phyloP scores from a whole-genome alignment of 331 rosid species.

The Quercus tomentella region DNA sequence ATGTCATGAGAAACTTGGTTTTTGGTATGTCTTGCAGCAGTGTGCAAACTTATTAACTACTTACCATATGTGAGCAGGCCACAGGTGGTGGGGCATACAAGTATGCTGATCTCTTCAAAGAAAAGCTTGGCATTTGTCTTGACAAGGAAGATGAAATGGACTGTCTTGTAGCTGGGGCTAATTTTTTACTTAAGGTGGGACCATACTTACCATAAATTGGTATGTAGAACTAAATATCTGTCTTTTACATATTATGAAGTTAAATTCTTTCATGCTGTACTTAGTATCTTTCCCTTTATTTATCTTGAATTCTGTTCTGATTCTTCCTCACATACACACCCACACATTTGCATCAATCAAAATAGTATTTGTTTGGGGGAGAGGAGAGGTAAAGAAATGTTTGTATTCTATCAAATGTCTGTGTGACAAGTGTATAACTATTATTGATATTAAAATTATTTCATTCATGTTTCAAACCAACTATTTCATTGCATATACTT shows the following conservation, averaged over 20 bases:
- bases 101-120: constrained; percentile 44
- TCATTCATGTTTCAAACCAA: background rate
- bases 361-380: background rate
- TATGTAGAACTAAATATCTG: background rate
- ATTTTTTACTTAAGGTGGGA: constrained; percentile 59
- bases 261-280: background rate
- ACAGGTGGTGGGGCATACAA: constrained; percentile 60
- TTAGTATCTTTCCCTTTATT: background rate
- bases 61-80: constrained; percentile 49
- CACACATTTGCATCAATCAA: background rate
- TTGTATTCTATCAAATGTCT: background rate
- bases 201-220: constrained; percentile 22
- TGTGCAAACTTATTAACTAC: constrained; percentile 21
- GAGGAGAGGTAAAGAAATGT: background rate
- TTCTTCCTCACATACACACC: background rate
- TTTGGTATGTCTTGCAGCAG: constrained; percentile 26
- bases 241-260: background rate
- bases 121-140: constrained; percentile 44
- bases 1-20: constrained; percentile 18
- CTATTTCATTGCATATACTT: constrained; percentile 2
- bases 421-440: background rate
- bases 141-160: constrained; percentile 61
- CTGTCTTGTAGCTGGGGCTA: constrained; percentile 54
- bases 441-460: background rate
- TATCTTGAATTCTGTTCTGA: background rate